These are phyloP conservation scores for Casuarina glauca DNA, from an alignment of 306 rosid species.

Conservation along the genomic window DNA sequence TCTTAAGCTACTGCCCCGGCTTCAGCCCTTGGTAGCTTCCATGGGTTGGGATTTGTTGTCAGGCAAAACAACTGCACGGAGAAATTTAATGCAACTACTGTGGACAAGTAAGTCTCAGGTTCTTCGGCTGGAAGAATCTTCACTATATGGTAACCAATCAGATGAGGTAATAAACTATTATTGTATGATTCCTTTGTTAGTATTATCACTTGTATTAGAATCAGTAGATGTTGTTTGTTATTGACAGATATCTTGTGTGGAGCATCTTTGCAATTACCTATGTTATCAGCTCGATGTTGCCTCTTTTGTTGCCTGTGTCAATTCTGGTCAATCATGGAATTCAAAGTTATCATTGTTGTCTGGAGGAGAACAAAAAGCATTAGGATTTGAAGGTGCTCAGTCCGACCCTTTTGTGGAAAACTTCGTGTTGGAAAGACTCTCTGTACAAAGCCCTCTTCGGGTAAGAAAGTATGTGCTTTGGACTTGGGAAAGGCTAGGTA, in stretches of 20 bases:
- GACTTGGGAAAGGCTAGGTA: constrained; percentile 6
- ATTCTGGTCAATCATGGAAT: constrained; percentile 88
- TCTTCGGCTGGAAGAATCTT: constrained; percentile 79
- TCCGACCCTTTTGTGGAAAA: constrained; percentile 88
- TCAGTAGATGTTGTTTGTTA: constrained; percentile 20
- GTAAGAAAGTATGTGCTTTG: constrained; percentile 45
- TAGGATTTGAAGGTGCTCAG: constrained; percentile 49
- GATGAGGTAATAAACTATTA: constrained; percentile 70
- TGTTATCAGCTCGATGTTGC: constrained; percentile 96
- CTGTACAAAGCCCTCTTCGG: constrained; percentile 96
- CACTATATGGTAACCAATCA: constrained; percentile 66
- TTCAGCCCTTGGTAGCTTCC: constrained; percentile 86
- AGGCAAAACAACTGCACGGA: constrained; percentile 72
- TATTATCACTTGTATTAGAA: constrained; percentile 26
- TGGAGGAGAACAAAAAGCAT: constrained; percentile 54
- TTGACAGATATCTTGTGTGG: constrained; percentile 87
- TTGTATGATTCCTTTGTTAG: constrained; percentile 34
- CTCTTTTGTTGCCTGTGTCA: constrained; percentile 83
- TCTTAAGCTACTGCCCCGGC: constrained; percentile 84
- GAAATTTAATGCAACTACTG: constrained; percentile 84
- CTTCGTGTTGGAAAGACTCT: constrained; percentile 92
- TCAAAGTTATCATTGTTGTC: constrained; percentile 71
- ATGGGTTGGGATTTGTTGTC: constrained; percentile 98
- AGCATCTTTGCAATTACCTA: constrained; percentile 82
- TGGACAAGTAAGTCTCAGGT: constrained; percentile 90